These are phyloP conservation scores for Aurinia saxatilis DNA, from an alignment of 345 rosid species.

Conservation along the genomic window DNA sequence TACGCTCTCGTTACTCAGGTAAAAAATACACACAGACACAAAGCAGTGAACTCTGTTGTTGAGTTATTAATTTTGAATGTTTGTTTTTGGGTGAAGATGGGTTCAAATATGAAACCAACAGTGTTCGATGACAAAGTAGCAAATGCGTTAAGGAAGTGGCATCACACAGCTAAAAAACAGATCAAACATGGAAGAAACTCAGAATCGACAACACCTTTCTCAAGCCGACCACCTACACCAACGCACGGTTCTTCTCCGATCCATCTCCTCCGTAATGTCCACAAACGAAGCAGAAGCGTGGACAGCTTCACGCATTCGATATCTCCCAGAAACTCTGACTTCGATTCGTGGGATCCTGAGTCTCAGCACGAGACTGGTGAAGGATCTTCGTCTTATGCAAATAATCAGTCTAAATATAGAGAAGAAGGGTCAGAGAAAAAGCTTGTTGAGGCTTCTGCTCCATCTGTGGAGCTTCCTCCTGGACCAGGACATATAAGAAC, in stretches of 20 bases:
- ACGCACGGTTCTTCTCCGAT: slow-evolving; percentile 50
- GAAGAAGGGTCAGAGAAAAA: slow-evolving; percentile 18
- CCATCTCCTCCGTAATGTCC: slow-evolving; percentile 44
- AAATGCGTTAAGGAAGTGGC: slow-evolving; percentile 64
- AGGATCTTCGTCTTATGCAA: slow-evolving; percentile 1
- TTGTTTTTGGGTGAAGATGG: slow-evolving; percentile 47
- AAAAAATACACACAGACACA: background rate
- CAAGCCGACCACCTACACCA: slow-evolving; percentile 61
- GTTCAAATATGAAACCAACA: slow-evolving; percentile 81
- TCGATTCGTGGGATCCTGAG: slow-evolving; percentile 25
- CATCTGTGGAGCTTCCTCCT: slow-evolving; percentile 15
- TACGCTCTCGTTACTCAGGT: slow-evolving; percentile 93
- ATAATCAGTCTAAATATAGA: background rate
- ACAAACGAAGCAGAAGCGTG: slow-evolving; percentile 25
- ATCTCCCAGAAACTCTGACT: slow-evolving; percentile 23
- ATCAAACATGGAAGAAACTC: slow-evolving; percentile 48
- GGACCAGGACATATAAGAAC: slow-evolving; percentile 6
- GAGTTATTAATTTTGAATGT: background rate
- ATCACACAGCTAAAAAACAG: slow-evolving; percentile 62
- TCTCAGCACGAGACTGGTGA: slow-evolving; percentile 12
- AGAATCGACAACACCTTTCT: slow-evolving; percentile 41
- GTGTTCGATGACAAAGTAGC: slow-evolving; percentile 75
- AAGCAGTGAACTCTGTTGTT: background rate
- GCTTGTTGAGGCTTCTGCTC: background rate
- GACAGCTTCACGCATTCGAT: slow-evolving; percentile 6